Base-by-base conservation (phyloP, 129 eudicot species). In the Chrysanthemum lavandulifolium region DNA sequence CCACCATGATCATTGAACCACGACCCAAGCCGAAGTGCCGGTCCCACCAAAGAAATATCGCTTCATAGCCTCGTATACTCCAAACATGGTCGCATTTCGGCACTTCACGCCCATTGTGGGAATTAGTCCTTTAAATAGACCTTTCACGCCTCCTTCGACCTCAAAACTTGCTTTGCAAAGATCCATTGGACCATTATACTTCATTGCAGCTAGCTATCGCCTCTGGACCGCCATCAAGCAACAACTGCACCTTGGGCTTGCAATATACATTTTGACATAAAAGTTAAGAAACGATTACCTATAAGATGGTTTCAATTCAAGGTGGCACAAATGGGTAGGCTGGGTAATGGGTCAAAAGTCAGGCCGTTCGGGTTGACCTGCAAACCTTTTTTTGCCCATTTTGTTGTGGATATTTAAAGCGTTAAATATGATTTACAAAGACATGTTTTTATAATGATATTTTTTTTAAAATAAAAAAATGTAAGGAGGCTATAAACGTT, bases 61-160 rank as follows among this genome's bases (percentile, higher is more conserved):
- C 82, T 93, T 93, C 16, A 93, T 40, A 33, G 82, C 95, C 65
- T 93, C 97, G 47, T 93, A 89, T 50, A 83, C 96, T 52, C 98
- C 98, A 82, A 93, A 93, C 97, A 93, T 84, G 55, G 87, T 84
- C 21, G 98, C 98, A 29, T 90, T 89, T 58, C 98, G 98, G 97
- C 18, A 93, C 85, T 84, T 93, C 98, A 19, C 98, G 98, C 89
- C 92, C 83, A 93, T 69, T 29, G 98, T 93, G 11, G 98, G 97
- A 68, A 78, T 71, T 63, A 93, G 61, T 31, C 98, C 98, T 80
- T 87, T 90, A 73, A 93, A 89, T 5, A 93, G 83, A 65, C 98
- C 98, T 73, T 72, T 81, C 11, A 74, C 62, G 0, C 98, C 98
- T 33, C 88, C 98, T 80, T 87, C 94, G 97, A 82, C 61, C 79